These are phyloP conservation scores for Rozella allomycis DNA, from an alignment of 371 early-diverging fungal genomes.

Conservation along the genomic window DNA sequence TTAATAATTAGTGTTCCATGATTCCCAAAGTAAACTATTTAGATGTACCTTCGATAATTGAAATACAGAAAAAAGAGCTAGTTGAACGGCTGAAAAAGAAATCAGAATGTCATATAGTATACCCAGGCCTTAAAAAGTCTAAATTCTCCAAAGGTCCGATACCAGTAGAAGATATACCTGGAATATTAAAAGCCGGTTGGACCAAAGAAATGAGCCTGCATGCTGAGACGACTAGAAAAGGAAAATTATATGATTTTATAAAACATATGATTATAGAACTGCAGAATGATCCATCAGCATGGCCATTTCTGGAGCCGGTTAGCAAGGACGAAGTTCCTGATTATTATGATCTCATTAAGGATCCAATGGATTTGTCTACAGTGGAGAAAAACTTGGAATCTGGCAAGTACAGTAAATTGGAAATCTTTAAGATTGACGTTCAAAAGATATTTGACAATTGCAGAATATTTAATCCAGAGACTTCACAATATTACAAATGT, in stretches of 20 bases:
- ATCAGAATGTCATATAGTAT: slow-evolving; percentile 47
- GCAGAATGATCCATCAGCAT: slow-evolving; percentile 53
- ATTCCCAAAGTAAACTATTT: slow-evolving; percentile 35
- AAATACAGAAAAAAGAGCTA: slow-evolving; percentile 44
- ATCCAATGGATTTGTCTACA: slow-evolving; percentile 91
- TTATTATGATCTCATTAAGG: slow-evolving; percentile 86
- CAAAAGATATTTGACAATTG: slow-evolving; percentile 68
- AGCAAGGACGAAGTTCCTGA: slow-evolving; percentile 61
- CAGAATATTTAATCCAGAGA: slow-evolving; percentile 52
- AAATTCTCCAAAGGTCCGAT: slow-evolving; percentile 4
- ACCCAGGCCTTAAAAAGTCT: slow-evolving; percentile 53
- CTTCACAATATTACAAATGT: slow-evolving; percentile 54
- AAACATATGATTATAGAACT: slow-evolving; percentile 49
- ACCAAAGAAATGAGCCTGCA: slow-evolving; percentile 47
- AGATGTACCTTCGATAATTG: slow-evolving; percentile 28
- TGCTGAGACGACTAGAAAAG: background rate
- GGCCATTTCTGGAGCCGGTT: slow-evolving; percentile 97
- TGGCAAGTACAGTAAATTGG: slow-evolving; percentile 42
- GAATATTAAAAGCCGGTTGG: slow-evolving; percentile 71
- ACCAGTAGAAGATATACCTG: slow-evolving; percentile 16
- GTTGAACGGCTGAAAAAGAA: slow-evolving; percentile 50
- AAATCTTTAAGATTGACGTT: slow-evolving; percentile 51
- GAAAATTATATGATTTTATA: slow-evolving; percentile 34
- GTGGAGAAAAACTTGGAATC: slow-evolving; percentile 47
- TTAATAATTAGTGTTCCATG: slow-evolving; percentile 31